Percentiles rank a stretch among this genome's conserved stretches.
These are phyloP conservation scores for Candida nonsorbophila DNA, from an alignment of 805 yeast genomes.

Conservation along the genomic window DNA sequence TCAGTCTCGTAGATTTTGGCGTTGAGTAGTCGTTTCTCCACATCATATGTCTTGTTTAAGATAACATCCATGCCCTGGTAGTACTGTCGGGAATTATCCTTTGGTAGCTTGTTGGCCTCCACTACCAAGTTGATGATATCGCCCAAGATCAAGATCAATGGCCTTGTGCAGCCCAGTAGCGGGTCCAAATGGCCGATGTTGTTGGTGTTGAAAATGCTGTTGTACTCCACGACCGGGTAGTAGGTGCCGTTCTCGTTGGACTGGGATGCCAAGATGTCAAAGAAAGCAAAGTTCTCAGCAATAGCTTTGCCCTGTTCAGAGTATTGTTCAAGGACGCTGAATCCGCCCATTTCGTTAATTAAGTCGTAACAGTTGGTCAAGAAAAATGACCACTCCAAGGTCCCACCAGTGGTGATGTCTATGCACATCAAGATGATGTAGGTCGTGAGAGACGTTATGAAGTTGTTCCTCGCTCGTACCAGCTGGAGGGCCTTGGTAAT, in stretches of 20 bases:
- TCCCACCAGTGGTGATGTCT: conserved; percentile 30
- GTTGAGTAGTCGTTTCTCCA: too few species aligned
- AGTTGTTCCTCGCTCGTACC: too few species aligned
- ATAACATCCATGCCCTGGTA: too few species aligned
- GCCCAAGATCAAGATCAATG: conserved; percentile 12
- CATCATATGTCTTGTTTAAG: too few species aligned
- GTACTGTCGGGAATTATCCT: neutral
- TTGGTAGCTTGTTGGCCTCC: conserved; percentile 11
- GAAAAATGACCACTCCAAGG: conserved; percentile 7
- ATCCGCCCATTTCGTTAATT: conserved; percentile 9
- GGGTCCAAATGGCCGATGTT: conserved; percentile 11
- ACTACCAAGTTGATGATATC: conserved; percentile 13
- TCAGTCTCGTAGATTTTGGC: too few species aligned
- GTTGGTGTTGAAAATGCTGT: conserved; percentile 3
- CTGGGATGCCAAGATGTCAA: conserved; percentile 11
- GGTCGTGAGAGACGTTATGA: conserved; percentile 17
- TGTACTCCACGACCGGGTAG: conserved; percentile 13
- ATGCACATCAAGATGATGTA: conserved; percentile 23
- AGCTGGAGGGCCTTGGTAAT: conserved; percentile 1
- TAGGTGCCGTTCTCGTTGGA: conserved; percentile 16
- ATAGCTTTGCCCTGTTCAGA: conserved; percentile 7
- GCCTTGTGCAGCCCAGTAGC: conserved; percentile 13
- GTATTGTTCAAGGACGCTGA: conserved; percentile 4
- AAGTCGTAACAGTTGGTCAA: conserved; percentile 7
- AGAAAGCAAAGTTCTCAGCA: conserved; percentile 8